Evolutionary conservation across 2,329 filamentous ascomycete genomes (phyloP).

Genomic region (Ilyonectria robusta): DNA sequence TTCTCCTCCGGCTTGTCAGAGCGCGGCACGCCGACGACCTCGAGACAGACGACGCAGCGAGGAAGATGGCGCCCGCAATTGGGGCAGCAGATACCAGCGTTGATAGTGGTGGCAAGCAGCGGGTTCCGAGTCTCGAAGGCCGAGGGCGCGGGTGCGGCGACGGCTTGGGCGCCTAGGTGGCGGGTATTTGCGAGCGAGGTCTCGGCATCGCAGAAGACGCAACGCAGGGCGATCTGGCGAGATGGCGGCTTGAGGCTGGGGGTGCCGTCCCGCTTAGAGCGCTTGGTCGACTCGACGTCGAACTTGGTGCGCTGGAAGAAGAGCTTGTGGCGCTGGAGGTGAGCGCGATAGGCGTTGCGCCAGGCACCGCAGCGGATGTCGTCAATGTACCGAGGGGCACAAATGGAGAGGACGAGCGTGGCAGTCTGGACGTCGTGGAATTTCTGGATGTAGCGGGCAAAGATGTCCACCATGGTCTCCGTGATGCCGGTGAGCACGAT

Average conservation of each 20-base stretch:
- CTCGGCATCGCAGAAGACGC: constrained; percentile 80
- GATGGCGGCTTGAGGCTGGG: constrained; percentile 64
- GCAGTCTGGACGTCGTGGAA: constrained; percentile 86
- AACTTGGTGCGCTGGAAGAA: constrained; percentile 85
- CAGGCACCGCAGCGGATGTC: constrained; percentile 83
- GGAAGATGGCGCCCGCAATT: constrained; percentile 77
- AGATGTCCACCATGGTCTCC: constrained; percentile 79
- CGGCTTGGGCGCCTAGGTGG: constrained; percentile 28
- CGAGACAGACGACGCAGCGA: constrained; percentile 77
- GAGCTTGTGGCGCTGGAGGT: constrained; percentile 79
- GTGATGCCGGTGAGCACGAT: constrained; percentile 84
- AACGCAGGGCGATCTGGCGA: constrained; percentile 81
- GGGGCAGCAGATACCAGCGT: constrained; percentile 74
- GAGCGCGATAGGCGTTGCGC: constrained; percentile 79
- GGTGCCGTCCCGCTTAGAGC: constrained; percentile 74
- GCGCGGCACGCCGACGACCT: constrained; percentile 75
- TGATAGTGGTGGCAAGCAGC: constrained; percentile 70
- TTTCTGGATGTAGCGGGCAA: constrained; percentile 81
- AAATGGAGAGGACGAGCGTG: constrained; percentile 80
- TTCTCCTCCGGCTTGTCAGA: constrained; percentile 70
- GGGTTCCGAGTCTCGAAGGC: constrained; percentile 63
- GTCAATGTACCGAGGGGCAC: constrained; percentile 81
- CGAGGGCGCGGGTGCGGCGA: constrained; percentile 41
- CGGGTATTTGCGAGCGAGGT: constrained; percentile 63
- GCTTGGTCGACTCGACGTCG: constrained; percentile 81